These are phyloP conservation scores for Chrysopogon serrulatus DNA, from an alignment of 176 grass and related monocot species.

Conservation along the genomic window DNA sequence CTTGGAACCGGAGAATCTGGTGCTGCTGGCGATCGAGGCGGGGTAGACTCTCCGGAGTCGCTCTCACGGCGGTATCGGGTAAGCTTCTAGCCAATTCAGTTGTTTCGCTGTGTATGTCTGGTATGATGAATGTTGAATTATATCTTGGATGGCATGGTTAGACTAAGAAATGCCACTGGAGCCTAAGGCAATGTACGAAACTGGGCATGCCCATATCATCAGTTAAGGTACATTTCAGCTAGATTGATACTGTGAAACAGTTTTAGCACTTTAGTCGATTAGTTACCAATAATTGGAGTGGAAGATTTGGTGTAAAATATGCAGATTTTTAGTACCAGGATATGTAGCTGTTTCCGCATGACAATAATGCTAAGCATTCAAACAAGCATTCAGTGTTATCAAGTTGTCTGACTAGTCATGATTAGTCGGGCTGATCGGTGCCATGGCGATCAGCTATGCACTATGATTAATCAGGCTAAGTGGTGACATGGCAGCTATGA, in stretches of 20 bases:
- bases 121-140: not conserved
- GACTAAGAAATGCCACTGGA: not conserved
- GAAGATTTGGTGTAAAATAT: not conserved
- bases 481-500: too few species aligned
- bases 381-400: not conserved
- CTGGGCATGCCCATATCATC: not conserved
- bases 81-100: slow-evolving; percentile 21
- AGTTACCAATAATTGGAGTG: not conserved
- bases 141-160: not conserved
- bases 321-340: not conserved
- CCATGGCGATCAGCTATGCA: too few species aligned
- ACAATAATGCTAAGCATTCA: not conserved
- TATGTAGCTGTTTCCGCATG: not conserved
- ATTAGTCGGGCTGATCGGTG: too few species aligned
- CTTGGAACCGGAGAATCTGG: slow-evolving; percentile 44
- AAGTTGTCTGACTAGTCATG: too few species aligned
- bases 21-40: slow-evolving; percentile 26
- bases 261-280: not conserved
- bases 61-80: slow-evolving; percentile 79
- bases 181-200: not conserved
- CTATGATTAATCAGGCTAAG: too few species aligned
- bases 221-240: slow-evolving; percentile 9
- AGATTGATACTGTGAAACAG: not conserved
- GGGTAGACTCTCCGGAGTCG: slow-evolving; percentile 45
- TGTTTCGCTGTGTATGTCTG: not conserved